These are phyloP conservation scores for Nymphaea colorata DNA, from an alignment of 164 flowering plant species.

Conservation along the genomic window DNA sequence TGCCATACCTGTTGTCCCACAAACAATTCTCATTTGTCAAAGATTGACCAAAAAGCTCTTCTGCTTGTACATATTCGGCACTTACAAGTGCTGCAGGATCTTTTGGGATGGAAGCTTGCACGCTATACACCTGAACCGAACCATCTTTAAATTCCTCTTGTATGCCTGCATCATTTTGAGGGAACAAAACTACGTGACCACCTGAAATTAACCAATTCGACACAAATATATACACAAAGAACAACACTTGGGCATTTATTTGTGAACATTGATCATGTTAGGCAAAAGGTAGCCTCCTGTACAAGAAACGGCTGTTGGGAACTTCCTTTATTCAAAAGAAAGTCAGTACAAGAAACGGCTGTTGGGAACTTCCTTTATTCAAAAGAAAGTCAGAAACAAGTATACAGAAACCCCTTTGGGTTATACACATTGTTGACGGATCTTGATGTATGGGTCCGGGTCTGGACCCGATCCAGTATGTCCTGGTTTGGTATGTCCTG, in stretches of 20 bases:
- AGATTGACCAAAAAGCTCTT: constrained; percentile 29
- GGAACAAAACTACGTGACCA: neutral
- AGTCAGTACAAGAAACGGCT: neutral
- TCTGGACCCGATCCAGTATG: too few relatives aligned
- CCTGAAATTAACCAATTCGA: neutral
- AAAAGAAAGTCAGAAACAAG: neutral
- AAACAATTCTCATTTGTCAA: constrained; percentile 55
- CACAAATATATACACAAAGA: neutral
- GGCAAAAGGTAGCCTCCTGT: neutral
- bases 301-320: neutral
- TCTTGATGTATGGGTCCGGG: too few relatives aligned
- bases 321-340: neutral
- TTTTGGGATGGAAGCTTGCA: constrained; percentile 77
- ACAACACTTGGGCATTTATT: neutral
- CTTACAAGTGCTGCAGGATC: constrained; percentile 59
- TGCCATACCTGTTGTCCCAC: constrained; percentile 73
- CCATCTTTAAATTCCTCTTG: constrained; percentile 55
- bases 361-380: neutral
- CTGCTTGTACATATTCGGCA: constrained; percentile 22
- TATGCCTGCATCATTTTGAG: constrained; percentile 47
- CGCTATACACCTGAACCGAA: constrained; percentile 86
- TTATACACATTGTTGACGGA: too few relatives aligned
- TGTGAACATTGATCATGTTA: neutral
- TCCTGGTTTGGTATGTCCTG: too few relatives aligned
- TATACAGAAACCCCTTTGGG: neutral